Base-by-base conservation (phyloP, 495 filamentous ascomycete species). In the Penicillium lagena region DNA sequence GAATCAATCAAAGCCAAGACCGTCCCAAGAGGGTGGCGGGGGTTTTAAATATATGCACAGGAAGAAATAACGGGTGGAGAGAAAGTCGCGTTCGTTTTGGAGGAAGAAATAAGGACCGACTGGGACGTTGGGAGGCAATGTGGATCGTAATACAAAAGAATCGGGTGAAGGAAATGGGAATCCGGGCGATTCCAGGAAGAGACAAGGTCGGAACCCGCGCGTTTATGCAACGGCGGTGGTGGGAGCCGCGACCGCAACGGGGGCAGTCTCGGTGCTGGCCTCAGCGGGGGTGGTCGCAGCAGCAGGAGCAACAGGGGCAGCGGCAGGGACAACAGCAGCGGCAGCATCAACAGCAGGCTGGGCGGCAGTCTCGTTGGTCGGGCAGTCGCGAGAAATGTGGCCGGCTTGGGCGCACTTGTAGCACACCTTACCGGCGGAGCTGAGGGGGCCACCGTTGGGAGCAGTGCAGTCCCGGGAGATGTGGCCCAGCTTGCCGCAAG, bases 401-500 rank as follows among this genome's bases (percentile, higher is more conserved):
- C 94, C 93, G 36, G 87, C 79, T 71, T 96, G 83, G 45, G 90
- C 87, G 64, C 94, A 99, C 63, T 90, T 86, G 76, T 99, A 99
- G 81, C 94, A 99, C 48, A 89, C 94, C 81, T 96, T 97, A 57
- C 91, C 91, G 49, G 87, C 89, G 51, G 87, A 89, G 78, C 90
- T 95, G 52, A 97, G 77, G 30, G 90, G 90, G 14, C 94, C 94
- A 37, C 94, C 94, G 65, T 96, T 96, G 43, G 94, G 94, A 40
- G 94, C 87, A 15, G 90, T 95, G 74, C 93, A 99, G 70, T 99
- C 93, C 52, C 91, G 83, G 15, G 89, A 95, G 67, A 97, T 97
- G 73, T 98, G 93, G 36, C 93, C 93, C 67, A 96, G 80, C 72
- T 98, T 98, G 62, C 94, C 94, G 65, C 94, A 99, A 51, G 94